Evolutionary conservation across 2,329 filamentous ascomycete species (phyloP).

Genomic region (Botrytis paeoniae): DNA sequence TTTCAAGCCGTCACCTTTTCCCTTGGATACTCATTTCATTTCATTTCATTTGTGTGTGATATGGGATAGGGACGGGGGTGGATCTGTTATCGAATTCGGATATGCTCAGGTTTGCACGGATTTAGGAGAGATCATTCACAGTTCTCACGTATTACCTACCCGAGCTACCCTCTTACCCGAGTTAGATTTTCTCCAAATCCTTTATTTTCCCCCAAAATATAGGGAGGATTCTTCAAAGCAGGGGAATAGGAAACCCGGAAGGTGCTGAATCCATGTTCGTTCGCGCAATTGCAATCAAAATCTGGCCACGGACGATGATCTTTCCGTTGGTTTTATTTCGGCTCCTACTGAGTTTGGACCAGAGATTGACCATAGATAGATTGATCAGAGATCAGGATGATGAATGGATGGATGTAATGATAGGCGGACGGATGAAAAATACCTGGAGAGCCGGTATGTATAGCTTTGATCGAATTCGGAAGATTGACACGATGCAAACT

Average conservation of each 20-base stretch:
- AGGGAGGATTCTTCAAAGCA: constrained; percentile 12
- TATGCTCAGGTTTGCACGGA: constrained; percentile 9
- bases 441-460: neutral
- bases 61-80: neutral
- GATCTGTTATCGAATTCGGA: neutral
- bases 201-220: neutral
- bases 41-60: neutral
- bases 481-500: neutral
- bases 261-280: constrained; percentile 10
- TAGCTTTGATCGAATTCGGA: constrained; percentile 6
- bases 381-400: neutral
- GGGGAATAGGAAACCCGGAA: constrained; percentile 12
- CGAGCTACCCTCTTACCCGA: neutral
- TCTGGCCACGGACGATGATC: neutral
- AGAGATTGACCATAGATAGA: neutral
- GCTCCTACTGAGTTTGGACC: neutral
- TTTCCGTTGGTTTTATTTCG: neutral
- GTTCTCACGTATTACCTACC: constrained; percentile 8
- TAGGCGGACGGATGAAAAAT: neutral
- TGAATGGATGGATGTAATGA: neutral
- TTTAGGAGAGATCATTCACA: constrained; percentile 8
- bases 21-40: neutral
- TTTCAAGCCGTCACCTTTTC: neutral
- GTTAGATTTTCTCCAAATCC: neutral
- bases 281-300: neutral